phyloP scores from a whole-genome alignment of 192 early-diverging fungal species.

The Rhizoclosmatium globosum region DNA sequence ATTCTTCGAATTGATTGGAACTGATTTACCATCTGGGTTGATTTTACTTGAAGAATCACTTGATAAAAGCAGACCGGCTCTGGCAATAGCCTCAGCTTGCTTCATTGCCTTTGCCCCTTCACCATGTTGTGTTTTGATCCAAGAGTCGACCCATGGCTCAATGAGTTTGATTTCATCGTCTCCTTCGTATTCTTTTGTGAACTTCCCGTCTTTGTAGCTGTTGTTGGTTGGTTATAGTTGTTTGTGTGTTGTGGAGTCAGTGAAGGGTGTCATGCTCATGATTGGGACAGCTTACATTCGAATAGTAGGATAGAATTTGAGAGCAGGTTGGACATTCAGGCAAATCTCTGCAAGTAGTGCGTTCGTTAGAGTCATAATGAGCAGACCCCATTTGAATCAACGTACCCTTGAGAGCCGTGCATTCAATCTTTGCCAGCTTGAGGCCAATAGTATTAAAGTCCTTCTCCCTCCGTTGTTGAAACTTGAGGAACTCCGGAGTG shows the following conservation, averaged over 20 bases:
- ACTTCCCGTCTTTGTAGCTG: constrained; percentile 27
- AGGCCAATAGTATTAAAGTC: constrained; percentile 5
- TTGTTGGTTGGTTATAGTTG: neutral
- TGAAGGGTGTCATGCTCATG: neutral
- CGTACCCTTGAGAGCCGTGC: neutral
- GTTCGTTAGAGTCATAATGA: neutral
- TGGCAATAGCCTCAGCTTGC: neutral
- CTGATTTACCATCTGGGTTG: neutral
- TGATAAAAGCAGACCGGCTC: neutral
- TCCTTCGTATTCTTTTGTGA: constrained; percentile 12
- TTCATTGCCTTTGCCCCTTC: constrained; percentile 24
- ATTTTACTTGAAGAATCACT: neutral
- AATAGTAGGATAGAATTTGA: constrained; percentile 24
- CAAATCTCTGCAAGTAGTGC: neutral
- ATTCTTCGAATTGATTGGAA: neutral
- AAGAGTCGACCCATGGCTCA: constrained; percentile 6
- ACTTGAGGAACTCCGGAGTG: constrained; percentile 23
- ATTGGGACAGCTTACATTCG: constrained; percentile 19
- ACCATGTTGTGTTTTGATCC: constrained; percentile 2
- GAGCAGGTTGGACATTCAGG: neutral
- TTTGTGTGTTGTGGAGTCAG: neutral
- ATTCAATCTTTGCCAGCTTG: constrained; percentile 19
- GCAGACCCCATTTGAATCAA: neutral
- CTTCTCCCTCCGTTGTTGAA: neutral
- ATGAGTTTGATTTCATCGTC: constrained; percentile 23